Base-by-base conservation (phyloP, 169 alveolate species). In the Plasmodium reichenowi region DNA sequence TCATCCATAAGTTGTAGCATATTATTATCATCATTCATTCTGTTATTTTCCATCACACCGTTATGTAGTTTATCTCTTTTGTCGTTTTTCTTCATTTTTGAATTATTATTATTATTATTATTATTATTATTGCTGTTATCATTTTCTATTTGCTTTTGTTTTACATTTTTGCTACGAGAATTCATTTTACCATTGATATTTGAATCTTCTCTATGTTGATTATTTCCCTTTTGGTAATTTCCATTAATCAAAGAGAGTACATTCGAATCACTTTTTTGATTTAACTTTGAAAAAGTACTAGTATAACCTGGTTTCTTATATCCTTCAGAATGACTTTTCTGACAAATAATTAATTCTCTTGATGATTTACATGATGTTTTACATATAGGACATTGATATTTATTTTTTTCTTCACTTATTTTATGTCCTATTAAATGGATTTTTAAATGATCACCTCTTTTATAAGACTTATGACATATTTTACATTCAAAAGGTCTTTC, bases 401-500 rank as follows among this genome's bases (percentile, higher is more conserved):
- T 78, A 6, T 64, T 78, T 17, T 45, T 71, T 22, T 78, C 56
- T 29, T 38, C 67, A 52, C 50, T 78, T 24, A 67, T 20, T 38
- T 64, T 47, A 70, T 78, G 89, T 8, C 38, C 67, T 63, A 78
- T 26, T 45, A 32, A 6, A 66, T 78, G 89, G 9, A 47, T 13
- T 15, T 78, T 78, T 70, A 78, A 78, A 71, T 78, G 89, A n/a
- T 78, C 89, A 24, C 78, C 68, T 26, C 89, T 50, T 78, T 78
- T 78, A 52, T 78, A 78, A 45, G 75, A 52, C 48, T 78, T 78
- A 7, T 52, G 56, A 66, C 89, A 78, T 13, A 78, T 20, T 0
- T 63, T 76, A 58, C 89, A 78, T 45, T 78, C 76, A 58, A n/a
- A 78, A 48, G 89, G 89, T 58, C 89, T 63, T 78, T 64, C 89